Conservation (phyloP, 148 eudicot species). For the Polygonum aviculare region DNA sequence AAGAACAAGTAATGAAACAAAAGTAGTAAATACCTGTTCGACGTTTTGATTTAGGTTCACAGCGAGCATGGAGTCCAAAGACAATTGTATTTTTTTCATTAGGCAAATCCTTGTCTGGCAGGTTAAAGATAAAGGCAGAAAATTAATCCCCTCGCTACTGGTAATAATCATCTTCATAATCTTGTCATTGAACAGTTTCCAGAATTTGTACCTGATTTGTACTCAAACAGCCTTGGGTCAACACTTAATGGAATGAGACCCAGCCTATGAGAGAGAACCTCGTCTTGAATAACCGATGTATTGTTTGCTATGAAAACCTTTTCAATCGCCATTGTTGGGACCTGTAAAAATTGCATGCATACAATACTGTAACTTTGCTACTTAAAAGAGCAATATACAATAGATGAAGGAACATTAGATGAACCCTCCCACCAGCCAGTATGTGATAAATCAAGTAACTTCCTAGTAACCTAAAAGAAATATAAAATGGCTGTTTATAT, state of each 20-base stretch:
- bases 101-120: slow-evolving; percentile 79
- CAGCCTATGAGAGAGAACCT: slow-evolving; percentile 92
- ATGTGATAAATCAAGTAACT: neutral
- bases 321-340: slow-evolving; percentile 98
- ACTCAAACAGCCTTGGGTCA: slow-evolving; percentile 83
- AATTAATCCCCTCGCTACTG: neutral
- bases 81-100: slow-evolving; percentile 94
- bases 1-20: neutral
- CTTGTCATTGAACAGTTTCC: neutral
- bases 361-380: neutral
- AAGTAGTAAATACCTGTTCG: slow-evolving; percentile 43
- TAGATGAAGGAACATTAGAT: neutral
- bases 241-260: slow-evolving; percentile 85
- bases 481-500: neutral
- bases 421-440: neutral
- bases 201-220: slow-evolving; percentile 58
- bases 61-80: slow-evolving; percentile 64
- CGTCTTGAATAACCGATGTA: slow-evolving; percentile 86
- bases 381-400: neutral
- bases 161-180: neutral
- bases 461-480: neutral
- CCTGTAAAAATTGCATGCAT: slow-evolving; percentile 29
- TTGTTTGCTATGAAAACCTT: slow-evolving; percentile 78
- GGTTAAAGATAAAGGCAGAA: slow-evolving; percentile 8
- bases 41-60: slow-evolving; percentile 42